Percentiles rank a stretch among this genome's conserved stretches.
phyloP scores from a whole-genome alignment of 208 protist genomes.

The Trypanosoma cruzi region DNA sequence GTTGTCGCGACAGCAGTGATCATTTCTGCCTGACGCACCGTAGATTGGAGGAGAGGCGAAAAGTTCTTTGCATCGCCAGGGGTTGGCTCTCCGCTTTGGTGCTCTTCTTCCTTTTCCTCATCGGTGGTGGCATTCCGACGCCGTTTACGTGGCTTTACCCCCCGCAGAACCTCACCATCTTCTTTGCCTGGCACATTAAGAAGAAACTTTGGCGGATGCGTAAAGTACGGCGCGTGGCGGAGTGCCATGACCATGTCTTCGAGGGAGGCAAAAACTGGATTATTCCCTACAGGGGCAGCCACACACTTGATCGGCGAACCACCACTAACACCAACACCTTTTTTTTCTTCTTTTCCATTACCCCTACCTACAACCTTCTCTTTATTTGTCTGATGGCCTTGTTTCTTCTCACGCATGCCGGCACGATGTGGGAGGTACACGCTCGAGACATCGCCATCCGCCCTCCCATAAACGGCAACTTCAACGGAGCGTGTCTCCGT shows the following conservation, averaged over 20 bases:
- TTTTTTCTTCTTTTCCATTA: background rate
- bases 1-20: constrained; percentile 66
- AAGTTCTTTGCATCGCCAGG: constrained; percentile 6
- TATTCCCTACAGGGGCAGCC: background rate
- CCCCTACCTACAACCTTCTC: background rate
- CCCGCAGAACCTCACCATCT: constrained; percentile 16
- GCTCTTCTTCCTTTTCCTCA: background rate
- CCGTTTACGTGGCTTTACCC: constrained; percentile 26
- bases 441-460: constrained; percentile 45
- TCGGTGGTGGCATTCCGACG: background rate
- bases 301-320: constrained; percentile 16
- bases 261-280: constrained; percentile 27
- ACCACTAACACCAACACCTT: constrained; percentile 7
- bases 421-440: constrained; percentile 35
- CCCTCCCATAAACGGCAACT: constrained; percentile 58
- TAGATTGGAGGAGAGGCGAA: constrained; percentile 28
- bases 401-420: background rate
- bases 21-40: constrained; percentile 57
- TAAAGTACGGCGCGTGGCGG: constrained; percentile 41
- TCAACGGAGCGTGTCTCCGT: constrained; percentile 81
- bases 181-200: constrained; percentile 26
- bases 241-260: constrained; percentile 40
- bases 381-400: background rate
- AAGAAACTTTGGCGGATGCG: constrained; percentile 38
- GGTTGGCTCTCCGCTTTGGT: constrained; percentile 3